Conservation (phyloP, 768 basidiomycete species). For the Aureoboletus auriporus region DNA sequence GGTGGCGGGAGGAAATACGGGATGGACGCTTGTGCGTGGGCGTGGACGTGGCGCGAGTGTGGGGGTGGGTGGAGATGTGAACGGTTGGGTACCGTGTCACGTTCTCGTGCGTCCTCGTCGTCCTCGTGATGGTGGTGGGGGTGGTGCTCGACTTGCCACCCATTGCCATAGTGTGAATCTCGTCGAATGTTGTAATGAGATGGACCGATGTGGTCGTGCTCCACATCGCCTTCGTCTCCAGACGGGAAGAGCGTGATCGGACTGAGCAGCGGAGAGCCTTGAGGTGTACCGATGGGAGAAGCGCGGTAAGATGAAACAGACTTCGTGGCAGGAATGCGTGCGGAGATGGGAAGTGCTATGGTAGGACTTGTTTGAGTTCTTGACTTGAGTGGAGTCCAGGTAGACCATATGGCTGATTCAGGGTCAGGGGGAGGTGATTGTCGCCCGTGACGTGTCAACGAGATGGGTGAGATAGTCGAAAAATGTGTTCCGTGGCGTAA, state of each 20-base stretch:
- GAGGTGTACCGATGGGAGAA: constrained; percentile 34
- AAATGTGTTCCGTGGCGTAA: constrained; percentile 13
- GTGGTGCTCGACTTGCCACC: constrained; percentile 29
- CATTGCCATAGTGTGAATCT: constrained; percentile 27
- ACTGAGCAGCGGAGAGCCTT: constrained; percentile 36
- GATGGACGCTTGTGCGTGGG: too few relatives aligned
- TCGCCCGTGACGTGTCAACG: constrained; percentile 27
- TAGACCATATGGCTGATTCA: constrained; percentile 35
- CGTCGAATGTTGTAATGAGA: constrained; percentile 44
- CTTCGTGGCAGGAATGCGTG: constrained; percentile 38
- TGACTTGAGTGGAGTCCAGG: constrained; percentile 42
- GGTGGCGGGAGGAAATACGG: constrained; percentile 41
- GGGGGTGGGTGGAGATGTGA: neutral
- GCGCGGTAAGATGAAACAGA: constrained; percentile 38
- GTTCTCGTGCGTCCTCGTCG: constrained; percentile 3
- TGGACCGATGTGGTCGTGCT: constrained; percentile 43
- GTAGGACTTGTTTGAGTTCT: constrained; percentile 38
- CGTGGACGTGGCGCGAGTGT: neutral
- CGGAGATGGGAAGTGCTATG: constrained; percentile 32
- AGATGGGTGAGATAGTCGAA: constrained; percentile 29
- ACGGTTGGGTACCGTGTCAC: neutral
- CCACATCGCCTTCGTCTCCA: constrained; percentile 45
- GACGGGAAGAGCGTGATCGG: constrained; percentile 33
- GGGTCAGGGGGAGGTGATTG: constrained; percentile 24
- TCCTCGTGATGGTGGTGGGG: neutral